Evolutionary conservation across 306 rosid species (phyloP).

Genomic region (Casuarina glauca): DNA sequence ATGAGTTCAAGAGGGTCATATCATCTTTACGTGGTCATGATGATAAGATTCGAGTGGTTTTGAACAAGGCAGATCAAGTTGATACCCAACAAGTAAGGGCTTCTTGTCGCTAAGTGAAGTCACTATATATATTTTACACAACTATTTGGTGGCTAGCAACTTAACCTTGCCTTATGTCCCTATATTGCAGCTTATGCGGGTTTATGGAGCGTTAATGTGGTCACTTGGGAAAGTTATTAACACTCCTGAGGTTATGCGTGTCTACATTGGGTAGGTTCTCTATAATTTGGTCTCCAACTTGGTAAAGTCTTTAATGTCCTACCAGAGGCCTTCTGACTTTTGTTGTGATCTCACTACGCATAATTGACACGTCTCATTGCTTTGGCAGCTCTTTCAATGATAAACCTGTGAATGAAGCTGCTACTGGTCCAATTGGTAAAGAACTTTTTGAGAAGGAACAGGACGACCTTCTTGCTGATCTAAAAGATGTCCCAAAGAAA

Average conservation of each 20-base stretch:
- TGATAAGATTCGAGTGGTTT: constrained; percentile 88
- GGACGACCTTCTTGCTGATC: constrained; percentile 83
- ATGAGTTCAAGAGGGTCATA: constrained; percentile 94
- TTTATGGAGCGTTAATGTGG: constrained; percentile 98
- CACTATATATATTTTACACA: too few relatives aligned
- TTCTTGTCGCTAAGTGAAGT: not conserved
- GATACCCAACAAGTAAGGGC: constrained; percentile 88
- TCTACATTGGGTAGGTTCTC: constrained; percentile 81
- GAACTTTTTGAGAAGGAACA: constrained; percentile 94
- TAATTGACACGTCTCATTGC: not conserved
- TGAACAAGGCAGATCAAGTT: constrained; percentile 91
- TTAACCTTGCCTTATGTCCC: constrained; percentile 2
- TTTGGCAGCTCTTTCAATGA: constrained; percentile 88
- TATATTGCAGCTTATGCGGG: constrained; percentile 79
- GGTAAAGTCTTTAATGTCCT: not conserved
- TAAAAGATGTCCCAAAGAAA: constrained; percentile 91
- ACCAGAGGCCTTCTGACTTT: not conserved
- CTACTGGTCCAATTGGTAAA: constrained; percentile 66
- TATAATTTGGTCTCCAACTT: not conserved
- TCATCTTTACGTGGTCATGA: constrained; percentile 84
- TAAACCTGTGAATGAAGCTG: constrained; percentile 52
- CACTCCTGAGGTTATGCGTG: constrained; percentile 91
- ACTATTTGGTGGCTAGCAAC: not conserved
- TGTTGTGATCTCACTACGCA: not conserved
- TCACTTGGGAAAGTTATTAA: constrained; percentile 95